These are phyloP conservation scores for Trichoderma sp. DNA, from an alignment of 2,329 filamentous ascomycete species.

Conservation along the genomic window DNA sequence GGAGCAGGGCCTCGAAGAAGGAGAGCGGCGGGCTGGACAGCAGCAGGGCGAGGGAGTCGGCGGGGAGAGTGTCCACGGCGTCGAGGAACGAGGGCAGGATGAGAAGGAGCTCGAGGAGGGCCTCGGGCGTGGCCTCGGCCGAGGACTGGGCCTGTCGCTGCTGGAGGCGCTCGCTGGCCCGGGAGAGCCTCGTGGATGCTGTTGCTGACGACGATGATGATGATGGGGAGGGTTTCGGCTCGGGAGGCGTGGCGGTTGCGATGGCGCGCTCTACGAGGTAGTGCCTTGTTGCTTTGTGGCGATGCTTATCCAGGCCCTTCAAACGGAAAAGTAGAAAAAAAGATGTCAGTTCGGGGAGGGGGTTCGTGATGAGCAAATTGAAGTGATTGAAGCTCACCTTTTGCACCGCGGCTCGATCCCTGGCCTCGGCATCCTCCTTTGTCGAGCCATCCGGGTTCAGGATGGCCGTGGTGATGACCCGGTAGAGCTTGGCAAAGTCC, in stretches of 20 bases:
- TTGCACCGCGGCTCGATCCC: conserved; percentile 53
- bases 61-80: conserved; percentile 41
- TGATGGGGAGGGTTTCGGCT: conserved; percentile 28
- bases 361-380: background rate
- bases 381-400: conserved; percentile 46
- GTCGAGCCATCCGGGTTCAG: conserved; percentile 62
- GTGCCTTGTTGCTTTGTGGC: conserved; percentile 52
- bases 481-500: conserved; percentile 61
- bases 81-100: conserved; percentile 55
- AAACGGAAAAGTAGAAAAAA: no score
- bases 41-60: conserved; percentile 47
- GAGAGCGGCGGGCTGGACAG: conserved; percentile 55
- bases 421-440: conserved; percentile 52
- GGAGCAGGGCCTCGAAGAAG: conserved; percentile 51
- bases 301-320: conserved; percentile 56
- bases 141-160: conserved; percentile 28
- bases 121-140: conserved; percentile 42
- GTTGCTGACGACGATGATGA: background rate
- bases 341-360: no score
- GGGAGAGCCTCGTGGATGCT: conserved; percentile 29
- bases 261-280: conserved; percentile 57
- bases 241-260: conserved; percentile 45
- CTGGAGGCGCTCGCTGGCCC: conserved; percentile 29
- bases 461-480: conserved; percentile 54
- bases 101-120: conserved; percentile 57